phyloP scores from a whole-genome alignment of 2,329 filamentous ascomycete species.

The Curvularia eragrostidis region DNA sequence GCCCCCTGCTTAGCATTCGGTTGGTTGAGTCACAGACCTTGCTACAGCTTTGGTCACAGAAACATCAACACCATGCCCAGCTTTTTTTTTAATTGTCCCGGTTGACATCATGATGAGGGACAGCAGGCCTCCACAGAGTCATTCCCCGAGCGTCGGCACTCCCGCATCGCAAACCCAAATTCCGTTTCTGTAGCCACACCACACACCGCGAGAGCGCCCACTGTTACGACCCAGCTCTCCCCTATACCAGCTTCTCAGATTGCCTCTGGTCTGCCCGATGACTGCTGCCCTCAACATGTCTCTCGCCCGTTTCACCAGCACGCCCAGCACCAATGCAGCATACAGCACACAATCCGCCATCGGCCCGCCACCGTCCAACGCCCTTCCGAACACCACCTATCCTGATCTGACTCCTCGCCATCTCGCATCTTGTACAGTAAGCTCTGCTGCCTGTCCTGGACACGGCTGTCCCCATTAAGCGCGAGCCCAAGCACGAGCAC shows the following conservation, averaged over 20 bases:
- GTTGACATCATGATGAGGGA: constrained; percentile 13
- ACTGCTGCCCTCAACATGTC: constrained; percentile 1
- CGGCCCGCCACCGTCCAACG: not conserved
- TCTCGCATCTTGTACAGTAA: constrained; percentile 3
- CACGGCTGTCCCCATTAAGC: constrained; percentile 14
- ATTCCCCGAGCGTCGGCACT: not conserved
- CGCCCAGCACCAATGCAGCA: constrained; percentile 4
- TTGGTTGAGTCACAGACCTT: constrained; percentile 2
- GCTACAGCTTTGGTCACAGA: constrained; percentile 14
- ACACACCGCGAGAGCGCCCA: not conserved
- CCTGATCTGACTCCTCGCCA: constrained; percentile 12
- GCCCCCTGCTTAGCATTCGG: constrained; percentile 2
- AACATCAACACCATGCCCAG: constrained; percentile 11
- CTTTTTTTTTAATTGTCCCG: constrained; percentile 3
- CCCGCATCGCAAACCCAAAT: constrained; percentile 4
- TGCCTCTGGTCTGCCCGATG: constrained; percentile 9
- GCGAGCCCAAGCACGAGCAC: not conserved
- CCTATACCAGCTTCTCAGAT: constrained; percentile 10
- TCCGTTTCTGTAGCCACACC: not conserved
- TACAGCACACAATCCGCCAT: not conserved
- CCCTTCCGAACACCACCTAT: constrained; percentile 7
- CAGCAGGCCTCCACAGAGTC: not conserved
- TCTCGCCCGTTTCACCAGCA: constrained; percentile 24
- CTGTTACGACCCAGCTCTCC: not conserved
- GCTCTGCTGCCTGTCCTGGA: constrained; percentile 13